Conservation (phyloP, 805 yeast genomes). For the Starmerella bacillaris region DNA sequence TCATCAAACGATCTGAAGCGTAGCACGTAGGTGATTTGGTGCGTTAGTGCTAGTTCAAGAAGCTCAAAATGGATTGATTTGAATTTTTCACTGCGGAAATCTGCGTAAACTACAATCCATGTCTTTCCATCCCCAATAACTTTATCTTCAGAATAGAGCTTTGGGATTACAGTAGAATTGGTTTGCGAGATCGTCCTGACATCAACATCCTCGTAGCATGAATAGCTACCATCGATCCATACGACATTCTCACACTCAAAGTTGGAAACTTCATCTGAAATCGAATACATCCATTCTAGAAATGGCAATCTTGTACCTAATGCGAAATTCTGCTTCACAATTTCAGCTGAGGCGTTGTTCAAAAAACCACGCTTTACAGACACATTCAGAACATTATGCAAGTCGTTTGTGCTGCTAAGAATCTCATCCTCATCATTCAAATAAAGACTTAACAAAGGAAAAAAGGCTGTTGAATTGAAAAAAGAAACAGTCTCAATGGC, state of each 20-base stretch:
- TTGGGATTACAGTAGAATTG: constrained; percentile 12
- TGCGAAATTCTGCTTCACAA: constrained; percentile 29
- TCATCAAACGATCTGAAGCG: constrained; percentile 37
- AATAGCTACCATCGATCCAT: constrained; percentile 33
- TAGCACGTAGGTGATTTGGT: constrained; percentile 58
- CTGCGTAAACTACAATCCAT: constrained; percentile 48
- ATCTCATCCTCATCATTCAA: too few relatives aligned
- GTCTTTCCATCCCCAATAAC: constrained; percentile 41
- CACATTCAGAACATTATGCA: too few relatives aligned
- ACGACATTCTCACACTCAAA: constrained; percentile 32
- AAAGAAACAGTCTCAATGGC: constrained; percentile 20
- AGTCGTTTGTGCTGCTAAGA: too few relatives aligned
- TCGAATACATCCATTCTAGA: constrained; percentile 37
- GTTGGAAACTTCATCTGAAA: constrained; percentile 18
- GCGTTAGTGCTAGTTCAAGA: constrained; percentile 39
- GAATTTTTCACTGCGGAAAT: constrained; percentile 34
- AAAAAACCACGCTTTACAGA: constrained; percentile 13
- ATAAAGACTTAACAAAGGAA: constrained; percentile 21
- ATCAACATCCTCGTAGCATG: constrained; percentile 34
- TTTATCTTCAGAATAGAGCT: constrained; percentile 37
- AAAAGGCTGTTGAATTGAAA: constrained; percentile 21
- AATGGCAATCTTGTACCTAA: constrained; percentile 40
- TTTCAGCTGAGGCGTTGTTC: constrained; percentile 4
- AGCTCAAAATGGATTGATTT: constrained; percentile 40
- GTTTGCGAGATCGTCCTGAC: too few relatives aligned